Evolutionary conservation across 306 rosid species (phyloP), one percentile per base, ranked within the genome.

Genomic region (Elaeagnus macrophylla): DNA sequence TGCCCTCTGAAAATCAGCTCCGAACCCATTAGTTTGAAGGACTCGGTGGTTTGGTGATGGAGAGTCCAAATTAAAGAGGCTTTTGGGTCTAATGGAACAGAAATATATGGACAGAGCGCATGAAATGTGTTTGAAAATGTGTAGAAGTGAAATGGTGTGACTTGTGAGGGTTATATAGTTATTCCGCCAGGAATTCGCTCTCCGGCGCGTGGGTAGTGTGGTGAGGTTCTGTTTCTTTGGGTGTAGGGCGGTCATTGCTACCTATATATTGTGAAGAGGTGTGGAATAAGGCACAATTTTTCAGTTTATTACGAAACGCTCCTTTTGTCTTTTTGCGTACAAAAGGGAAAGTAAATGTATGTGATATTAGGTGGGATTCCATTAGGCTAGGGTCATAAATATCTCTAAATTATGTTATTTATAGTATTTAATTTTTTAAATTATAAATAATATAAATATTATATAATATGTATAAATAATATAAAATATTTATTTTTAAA

Each of bases 1-100:
- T 90, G 95, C 3, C 95, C 94, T 71, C 95, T 65, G 83, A 73
- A 90, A 51, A 70, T 86, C 41, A 89, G 60, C 83, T 75, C 94
- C 46, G 97, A 85, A 39, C 54, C 72, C 75, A 71, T 71, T 39
- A 14, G 25, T 40, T 10, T 48, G 1, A 25, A 5, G 32, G 65
- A 15, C 32, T 46, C 56, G 0, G 37, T 39, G 15, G 12, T 9
- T 14, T 14, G 19, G 19, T 13, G 53, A 19, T 16, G 9, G 19
- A 13, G 61, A 56, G 49, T 39, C 61, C 9, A n/a, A n/a, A 25
- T 5, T 25, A 42, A 42, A 42, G 47, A 7, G 47, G 9, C 8
- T 42, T 51, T 51, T 9, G 56, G 37, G 12, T 51, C 2, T 25
- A 25, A 25, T 25, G 4, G 32, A 25, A 25, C 4, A 25, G 32